A percentile compares a stretch with the other conserved stretches of the same genome.
phyloP scores from a whole-genome alignment of 768 basidiomycete genomes.

The Hirschioporus abietinus region DNA sequence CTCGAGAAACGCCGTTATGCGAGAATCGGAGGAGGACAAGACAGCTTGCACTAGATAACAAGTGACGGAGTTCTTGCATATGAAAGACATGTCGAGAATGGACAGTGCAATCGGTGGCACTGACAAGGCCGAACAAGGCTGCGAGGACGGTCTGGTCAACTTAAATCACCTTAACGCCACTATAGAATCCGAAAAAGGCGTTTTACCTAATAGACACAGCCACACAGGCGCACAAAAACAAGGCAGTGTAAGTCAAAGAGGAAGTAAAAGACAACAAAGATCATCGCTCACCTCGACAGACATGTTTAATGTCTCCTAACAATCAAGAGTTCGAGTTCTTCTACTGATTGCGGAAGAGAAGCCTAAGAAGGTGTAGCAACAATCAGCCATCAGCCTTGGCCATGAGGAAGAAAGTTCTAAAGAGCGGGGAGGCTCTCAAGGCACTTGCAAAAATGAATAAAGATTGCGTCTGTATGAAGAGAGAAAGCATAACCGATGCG shows the following conservation, averaged over 20 bases:
- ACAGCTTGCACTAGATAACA: not conserved
- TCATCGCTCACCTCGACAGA: not conserved
- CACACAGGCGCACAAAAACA: not conserved
- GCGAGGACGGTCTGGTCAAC: not conserved
- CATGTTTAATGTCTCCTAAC: not conserved
- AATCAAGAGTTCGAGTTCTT: not conserved
- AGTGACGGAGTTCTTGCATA: not conserved
- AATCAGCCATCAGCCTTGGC: not conserved
- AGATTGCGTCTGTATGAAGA: too few relatives aligned
- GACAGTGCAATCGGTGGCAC: not conserved
- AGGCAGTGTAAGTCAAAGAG: not conserved
- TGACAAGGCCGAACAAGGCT: not conserved
- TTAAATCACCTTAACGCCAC: not conserved
- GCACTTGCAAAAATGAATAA: too few relatives aligned
- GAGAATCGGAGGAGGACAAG: not conserved
- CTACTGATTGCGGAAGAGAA: not conserved
- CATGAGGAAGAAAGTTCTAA: too few relatives aligned
- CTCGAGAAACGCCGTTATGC: not conserved
- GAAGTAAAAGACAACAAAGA: not conserved
- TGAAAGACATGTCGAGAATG: not conserved
- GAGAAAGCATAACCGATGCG: too few relatives aligned
- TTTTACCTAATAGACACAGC: not conserved
- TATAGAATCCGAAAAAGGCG: not conserved
- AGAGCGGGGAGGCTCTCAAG: too few relatives aligned
- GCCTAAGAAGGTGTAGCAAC: not conserved